Evolutionary conservation across 306 rosid species (phyloP).

Genomic region (Cucurbita ficifolia): DNA sequence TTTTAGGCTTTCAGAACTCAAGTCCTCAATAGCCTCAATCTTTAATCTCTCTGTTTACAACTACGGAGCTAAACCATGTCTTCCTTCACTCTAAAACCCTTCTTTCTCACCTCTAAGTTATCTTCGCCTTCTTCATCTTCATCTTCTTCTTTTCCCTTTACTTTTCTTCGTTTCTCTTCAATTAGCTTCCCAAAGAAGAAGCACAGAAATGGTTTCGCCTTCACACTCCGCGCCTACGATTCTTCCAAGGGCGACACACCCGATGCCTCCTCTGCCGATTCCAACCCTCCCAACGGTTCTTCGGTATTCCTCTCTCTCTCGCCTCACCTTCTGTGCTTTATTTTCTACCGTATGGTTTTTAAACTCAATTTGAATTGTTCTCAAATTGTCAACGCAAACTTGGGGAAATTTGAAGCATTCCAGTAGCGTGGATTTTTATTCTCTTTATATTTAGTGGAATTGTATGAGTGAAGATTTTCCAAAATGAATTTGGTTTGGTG

Average conservation of each 20-base stretch:
- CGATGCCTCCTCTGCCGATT: conserved; percentile 21
- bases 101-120: conserved; percentile 9
- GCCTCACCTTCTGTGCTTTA: not conserved
- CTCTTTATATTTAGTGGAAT: not conserved
- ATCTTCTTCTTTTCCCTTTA: not conserved
- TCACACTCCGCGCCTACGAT: conserved; percentile 27
- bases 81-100: conserved; percentile 29
- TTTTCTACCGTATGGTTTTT: not conserved
- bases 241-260: conserved; percentile 22
- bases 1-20: not conserved
- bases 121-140: not conserved
- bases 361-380: not conserved
- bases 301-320: conserved; percentile 12
- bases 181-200: conserved; percentile 16
- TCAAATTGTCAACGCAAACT: not conserved
- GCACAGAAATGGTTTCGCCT: conserved; percentile 3
- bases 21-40: not conserved
- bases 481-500: not conserved
- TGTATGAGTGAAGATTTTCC: not conserved
- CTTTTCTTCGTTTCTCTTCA: conserved; percentile 10
- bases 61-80: conserved; percentile 18
- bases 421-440: not conserved
- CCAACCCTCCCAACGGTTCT: conserved; percentile 36
- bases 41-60: not conserved
- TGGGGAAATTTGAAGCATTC: not conserved